Conservation (phyloP, 805 yeast genomes). For the Yamadazyma paraphyllophila region DNA sequence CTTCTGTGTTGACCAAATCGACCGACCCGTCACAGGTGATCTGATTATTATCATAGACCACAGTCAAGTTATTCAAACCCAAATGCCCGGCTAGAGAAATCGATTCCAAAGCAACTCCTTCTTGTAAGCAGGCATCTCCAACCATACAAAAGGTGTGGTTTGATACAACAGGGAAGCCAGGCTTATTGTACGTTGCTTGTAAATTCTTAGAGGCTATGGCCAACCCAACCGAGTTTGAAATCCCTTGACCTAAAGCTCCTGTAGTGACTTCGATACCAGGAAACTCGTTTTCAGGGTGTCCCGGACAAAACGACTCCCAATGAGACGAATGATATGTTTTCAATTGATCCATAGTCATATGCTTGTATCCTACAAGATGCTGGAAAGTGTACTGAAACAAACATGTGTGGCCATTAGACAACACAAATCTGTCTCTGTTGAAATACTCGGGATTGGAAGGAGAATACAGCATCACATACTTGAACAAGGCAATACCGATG, state of each 20-base stretch:
- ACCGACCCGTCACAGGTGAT: slow-evolving; percentile 37
- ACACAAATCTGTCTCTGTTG: slow-evolving; percentile 37
- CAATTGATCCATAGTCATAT: slow-evolving; percentile 32
- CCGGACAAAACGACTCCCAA: slow-evolving; percentile 29
- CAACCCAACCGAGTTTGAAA: slow-evolving; percentile 38
- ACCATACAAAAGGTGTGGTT: slow-evolving; percentile 31
- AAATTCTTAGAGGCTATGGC: slow-evolving; percentile 38
- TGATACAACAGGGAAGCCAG: slow-evolving; percentile 25
- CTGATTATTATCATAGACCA: slow-evolving; percentile 38
- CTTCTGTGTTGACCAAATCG: slow-evolving; percentile 32
- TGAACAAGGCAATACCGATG: slow-evolving; percentile 35
- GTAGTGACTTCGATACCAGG: slow-evolving; percentile 39
- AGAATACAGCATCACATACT: slow-evolving; percentile 26
- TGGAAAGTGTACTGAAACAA: slow-evolving; percentile 29
- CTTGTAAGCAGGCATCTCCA: slow-evolving; percentile 43
- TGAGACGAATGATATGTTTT: slow-evolving; percentile 30
- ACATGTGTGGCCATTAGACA: slow-evolving; percentile 39
- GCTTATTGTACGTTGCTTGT: slow-evolving; percentile 32
- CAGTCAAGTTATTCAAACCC: slow-evolving; percentile 31
- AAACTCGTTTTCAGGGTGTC: slow-evolving; percentile 41
- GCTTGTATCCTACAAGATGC: slow-evolving; percentile 30
- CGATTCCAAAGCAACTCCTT: slow-evolving; percentile 40
- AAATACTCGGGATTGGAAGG: slow-evolving; percentile 31
- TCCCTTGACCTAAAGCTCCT: slow-evolving; percentile 44
- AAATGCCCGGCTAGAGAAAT: slow-evolving; percentile 40